phyloP scores from a whole-genome alignment of 345 rosid species.

The Kernera saxatilis region DNA sequence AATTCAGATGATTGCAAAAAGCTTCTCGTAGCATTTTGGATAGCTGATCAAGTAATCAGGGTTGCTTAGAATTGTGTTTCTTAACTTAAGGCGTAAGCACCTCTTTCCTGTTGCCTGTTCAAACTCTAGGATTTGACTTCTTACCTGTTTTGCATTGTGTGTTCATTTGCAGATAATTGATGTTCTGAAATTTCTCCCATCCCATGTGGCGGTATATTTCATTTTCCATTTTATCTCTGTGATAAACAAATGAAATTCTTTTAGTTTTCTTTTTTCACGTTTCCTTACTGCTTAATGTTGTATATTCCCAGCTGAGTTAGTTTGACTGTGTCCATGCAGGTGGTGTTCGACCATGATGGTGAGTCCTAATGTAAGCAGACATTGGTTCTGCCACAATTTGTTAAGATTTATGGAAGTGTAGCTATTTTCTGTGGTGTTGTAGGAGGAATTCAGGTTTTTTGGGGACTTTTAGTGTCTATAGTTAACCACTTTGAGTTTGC shows the following conservation, averaged over 20 bases:
- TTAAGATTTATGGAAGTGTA: not conserved
- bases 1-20: not conserved
- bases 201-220: conserved; percentile 79
- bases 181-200: conserved; percentile 80
- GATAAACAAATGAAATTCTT: not conserved
- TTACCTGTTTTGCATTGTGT: not conserved
- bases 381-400: not conserved
- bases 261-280: not conserved
- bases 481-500: not conserved
- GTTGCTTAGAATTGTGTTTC: not conserved
- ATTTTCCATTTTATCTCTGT: conserved; percentile 1
- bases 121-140: not conserved
- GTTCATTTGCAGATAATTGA: conserved; percentile 66
- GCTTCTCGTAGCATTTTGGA: conserved; percentile 3
- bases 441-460: not conserved
- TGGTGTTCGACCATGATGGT: conserved; percentile 99
- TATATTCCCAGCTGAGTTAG: not conserved
- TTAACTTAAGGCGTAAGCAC: not conserved
- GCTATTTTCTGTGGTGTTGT: not conserved
- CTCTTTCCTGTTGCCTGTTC: not conserved
- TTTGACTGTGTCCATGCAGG: conserved; percentile 48
- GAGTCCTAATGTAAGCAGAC: conserved; percentile 25
- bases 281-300: not conserved
- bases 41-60: not conserved
- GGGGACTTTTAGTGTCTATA: not conserved